phyloP scores from a whole-genome alignment of 768 basidiomycete genomes.

The Auriscalpium vulgare region DNA sequence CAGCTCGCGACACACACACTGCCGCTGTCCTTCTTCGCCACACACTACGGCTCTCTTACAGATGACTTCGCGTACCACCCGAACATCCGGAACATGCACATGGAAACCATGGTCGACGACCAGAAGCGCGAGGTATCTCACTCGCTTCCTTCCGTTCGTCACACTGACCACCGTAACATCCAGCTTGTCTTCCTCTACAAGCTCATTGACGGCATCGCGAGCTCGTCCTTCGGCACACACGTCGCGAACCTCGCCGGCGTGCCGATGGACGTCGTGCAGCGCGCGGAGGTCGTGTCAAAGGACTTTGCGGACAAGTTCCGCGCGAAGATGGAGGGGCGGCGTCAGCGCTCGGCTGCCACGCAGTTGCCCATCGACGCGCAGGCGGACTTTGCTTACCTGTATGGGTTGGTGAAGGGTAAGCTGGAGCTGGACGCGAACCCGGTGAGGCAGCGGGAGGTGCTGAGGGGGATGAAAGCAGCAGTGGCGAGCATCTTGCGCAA shows the following conservation, averaged over 20 bases:
- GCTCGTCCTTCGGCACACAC: conserved; percentile 87
- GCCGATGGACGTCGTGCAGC: conserved; percentile 72
- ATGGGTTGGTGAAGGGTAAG: conserved; percentile 50
- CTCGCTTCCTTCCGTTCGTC: neutral
- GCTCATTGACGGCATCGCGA: conserved; percentile 79
- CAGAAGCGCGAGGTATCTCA: conserved; percentile 72
- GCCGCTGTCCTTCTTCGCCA: conserved; percentile 92
- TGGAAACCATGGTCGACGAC: conserved; percentile 91
- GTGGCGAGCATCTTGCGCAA: conserved; percentile 15
- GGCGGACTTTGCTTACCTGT: conserved; percentile 84
- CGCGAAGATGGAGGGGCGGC: conserved; percentile 60
- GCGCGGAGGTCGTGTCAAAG: conserved; percentile 81
- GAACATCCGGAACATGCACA: conserved; percentile 91
- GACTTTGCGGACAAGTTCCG: conserved; percentile 87
- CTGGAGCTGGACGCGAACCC: conserved; percentile 44
- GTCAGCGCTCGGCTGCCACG: conserved; percentile 43
- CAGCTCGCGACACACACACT: conserved; percentile 89
- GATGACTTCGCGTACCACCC: conserved; percentile 91
- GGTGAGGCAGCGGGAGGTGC: conserved; percentile 42
- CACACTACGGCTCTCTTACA: conserved; percentile 93
- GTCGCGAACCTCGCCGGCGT: conserved; percentile 95
- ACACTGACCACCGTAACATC: neutral
- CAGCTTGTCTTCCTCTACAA: conserved; percentile 95
- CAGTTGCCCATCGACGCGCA: conserved; percentile 73
- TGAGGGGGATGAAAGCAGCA: conserved; percentile 44